These are phyloP conservation scores for Elsinoe batatas DNA, from an alignment of 2,329 filamentous ascomycete genomes.

Conservation along the genomic window DNA sequence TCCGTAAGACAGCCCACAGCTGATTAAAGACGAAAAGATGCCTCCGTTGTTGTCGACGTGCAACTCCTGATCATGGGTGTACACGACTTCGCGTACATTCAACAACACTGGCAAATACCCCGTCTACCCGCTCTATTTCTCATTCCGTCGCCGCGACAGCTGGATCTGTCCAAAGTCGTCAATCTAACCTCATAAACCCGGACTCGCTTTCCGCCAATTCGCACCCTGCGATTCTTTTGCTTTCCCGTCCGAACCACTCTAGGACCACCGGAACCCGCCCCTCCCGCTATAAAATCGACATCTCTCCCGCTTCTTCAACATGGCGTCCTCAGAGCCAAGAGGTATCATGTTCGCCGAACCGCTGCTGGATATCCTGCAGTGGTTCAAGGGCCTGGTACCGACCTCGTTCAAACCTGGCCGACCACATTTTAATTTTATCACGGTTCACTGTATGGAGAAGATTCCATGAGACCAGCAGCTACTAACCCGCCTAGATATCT, in stretches of 20 bases:
- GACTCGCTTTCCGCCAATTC: neutral
- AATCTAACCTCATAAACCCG: no score
- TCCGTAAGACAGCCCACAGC: neutral
- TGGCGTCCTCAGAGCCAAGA: neutral
- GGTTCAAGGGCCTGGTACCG: conserved; percentile 14
- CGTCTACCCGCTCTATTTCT: neutral
- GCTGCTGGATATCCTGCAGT: neutral
- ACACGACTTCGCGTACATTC: neutral
- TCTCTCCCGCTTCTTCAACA: neutral
- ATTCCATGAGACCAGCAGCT: neutral
- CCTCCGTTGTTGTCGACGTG: neutral
- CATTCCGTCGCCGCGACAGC: neutral
- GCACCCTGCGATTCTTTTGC: neutral
- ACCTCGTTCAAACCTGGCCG: conserved; percentile 24
- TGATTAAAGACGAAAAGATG: neutral
- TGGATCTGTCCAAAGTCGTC: neutral
- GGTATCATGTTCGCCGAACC: conserved; percentile 11
- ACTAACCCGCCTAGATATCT: conserved; percentile 50
- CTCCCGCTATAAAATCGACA: neutral
- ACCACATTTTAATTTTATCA: conserved; percentile 72
- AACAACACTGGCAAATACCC: neutral
- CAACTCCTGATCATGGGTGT: neutral
- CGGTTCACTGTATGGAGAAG: conserved; percentile 58
- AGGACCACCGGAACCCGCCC: neutral
- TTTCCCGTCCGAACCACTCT: neutral